These are phyloP conservation scores for Zygosaccharomyces siamensis DNA, from an alignment of 805 yeast genomes.

Conservation along the genomic window DNA sequence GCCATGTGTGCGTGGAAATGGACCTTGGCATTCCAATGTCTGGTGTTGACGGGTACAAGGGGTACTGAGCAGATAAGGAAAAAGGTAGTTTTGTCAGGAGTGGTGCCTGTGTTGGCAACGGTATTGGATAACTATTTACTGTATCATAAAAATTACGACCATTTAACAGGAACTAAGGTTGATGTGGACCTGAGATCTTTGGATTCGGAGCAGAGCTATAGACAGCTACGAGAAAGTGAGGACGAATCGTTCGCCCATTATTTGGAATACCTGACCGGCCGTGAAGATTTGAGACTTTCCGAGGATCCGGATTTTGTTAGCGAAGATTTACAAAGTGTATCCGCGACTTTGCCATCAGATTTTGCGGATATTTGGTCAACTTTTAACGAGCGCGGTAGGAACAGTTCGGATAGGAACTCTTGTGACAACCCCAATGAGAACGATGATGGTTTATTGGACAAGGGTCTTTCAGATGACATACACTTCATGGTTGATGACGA, in stretches of 20 bases:
- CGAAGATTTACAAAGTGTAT: slow-evolving; percentile 15
- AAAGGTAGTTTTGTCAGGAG: slow-evolving; percentile 86
- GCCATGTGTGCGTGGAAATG: slow-evolving; percentile 91
- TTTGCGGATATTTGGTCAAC: slow-evolving; percentile 25
- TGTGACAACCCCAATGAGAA: slow-evolving; percentile 3
- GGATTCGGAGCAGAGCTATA: slow-evolving; percentile 16
- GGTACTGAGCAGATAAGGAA: slow-evolving; percentile 84
- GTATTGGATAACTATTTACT: slow-evolving; percentile 79
- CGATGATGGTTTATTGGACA: slow-evolving; percentile 3
- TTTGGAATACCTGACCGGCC: slow-evolving; percentile 18
- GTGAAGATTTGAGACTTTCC: slow-evolving; percentile 15
- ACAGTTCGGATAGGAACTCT: not conserved
- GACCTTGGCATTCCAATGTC: slow-evolving; percentile 90
- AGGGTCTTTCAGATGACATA: slow-evolving; percentile 5
- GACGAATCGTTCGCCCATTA: slow-evolving; percentile 21
- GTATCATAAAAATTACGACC: slow-evolving; percentile 35
- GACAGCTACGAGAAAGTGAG: slow-evolving; percentile 15
- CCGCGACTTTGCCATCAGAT: slow-evolving; percentile 21
- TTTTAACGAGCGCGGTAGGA: slow-evolving; percentile 5
- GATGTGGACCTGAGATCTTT: slow-evolving; percentile 19
- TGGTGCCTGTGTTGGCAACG: slow-evolving; percentile 86
- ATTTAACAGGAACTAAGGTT: slow-evolving; percentile 13
- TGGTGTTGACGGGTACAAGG: slow-evolving; percentile 85
- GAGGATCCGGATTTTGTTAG: slow-evolving; percentile 11
- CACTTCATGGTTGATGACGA: slow-evolving; percentile 15